These are phyloP conservation scores for Podila epigama DNA, from an alignment of 192 early-diverging fungal genomes.

Conservation along the genomic window DNA sequence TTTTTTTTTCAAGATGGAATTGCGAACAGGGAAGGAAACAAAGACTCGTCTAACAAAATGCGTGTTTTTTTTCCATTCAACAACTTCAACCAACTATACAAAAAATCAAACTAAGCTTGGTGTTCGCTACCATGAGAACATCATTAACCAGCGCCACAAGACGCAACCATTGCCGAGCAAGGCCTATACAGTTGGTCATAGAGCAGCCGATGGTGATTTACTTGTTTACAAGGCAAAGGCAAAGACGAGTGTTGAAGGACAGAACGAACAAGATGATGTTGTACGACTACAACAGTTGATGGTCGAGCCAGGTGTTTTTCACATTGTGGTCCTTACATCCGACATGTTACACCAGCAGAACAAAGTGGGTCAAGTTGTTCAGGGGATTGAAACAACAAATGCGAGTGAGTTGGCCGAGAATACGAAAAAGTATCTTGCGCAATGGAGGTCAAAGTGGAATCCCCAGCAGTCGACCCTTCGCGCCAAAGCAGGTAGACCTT, in stretches of 20 bases:
- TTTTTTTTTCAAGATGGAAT: too few species aligned
- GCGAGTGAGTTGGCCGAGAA: slow-evolving; percentile 6
- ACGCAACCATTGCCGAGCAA: slow-evolving; percentile 8
- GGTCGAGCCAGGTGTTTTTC: slow-evolving; percentile 34
- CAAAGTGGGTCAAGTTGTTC: slow-evolving; percentile 2
- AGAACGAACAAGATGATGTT: not conserved
- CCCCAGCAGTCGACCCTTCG: not conserved
- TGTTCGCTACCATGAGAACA: slow-evolving; percentile 29
- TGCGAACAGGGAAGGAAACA: too few species aligned
- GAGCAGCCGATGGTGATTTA: slow-evolving; percentile 25
- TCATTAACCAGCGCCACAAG: slow-evolving; percentile 25
- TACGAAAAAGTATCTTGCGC: slow-evolving; percentile 1
- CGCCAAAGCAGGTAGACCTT: not conserved
- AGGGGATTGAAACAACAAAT: slow-evolving; percentile 9
- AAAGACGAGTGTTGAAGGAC: not conserved
- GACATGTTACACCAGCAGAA: slow-evolving; percentile 7
- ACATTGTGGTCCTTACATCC: slow-evolving; percentile 24
- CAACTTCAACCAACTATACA: not conserved
- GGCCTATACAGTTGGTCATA: slow-evolving; percentile 22
- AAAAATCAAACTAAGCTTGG: not conserved
- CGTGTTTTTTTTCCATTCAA: not conserved
- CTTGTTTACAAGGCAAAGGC: not conserved
- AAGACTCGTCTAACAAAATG: not conserved
- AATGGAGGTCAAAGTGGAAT: slow-evolving; percentile 31
- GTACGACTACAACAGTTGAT: slow-evolving; percentile 27